A percentile compares a stretch with the other conserved stretches of the same genome.
Conservation (phyloP, 768 basidiomycete species). For the Boletus reticulatus region DNA sequence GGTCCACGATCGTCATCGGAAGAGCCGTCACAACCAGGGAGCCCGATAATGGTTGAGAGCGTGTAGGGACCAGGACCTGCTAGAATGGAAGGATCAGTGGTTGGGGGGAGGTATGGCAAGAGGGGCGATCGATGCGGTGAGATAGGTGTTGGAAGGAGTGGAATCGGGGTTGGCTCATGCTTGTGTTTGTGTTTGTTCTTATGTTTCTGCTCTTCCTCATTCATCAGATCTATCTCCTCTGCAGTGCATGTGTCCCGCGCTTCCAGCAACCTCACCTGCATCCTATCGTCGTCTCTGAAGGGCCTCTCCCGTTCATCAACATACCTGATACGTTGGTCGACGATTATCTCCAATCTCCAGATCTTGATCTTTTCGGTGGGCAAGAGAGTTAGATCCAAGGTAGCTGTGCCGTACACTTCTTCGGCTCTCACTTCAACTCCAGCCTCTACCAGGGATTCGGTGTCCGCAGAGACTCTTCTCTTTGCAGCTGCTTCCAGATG, state of each 20-base stretch:
- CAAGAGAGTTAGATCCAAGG: constrained; percentile 76
- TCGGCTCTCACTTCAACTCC: constrained; percentile 11
- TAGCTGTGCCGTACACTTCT: constrained; percentile 53
- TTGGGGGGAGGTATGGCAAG: constrained; percentile 9
- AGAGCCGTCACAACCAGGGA: constrained; percentile 15
- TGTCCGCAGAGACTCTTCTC: neutral
- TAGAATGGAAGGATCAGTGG: constrained; percentile 21
- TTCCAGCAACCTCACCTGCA: constrained; percentile 13
- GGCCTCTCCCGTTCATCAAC: neutral
- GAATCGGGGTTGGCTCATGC: constrained; percentile 4
- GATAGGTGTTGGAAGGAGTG: constrained; percentile 29
- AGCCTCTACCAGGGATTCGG: neutral
- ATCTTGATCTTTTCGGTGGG: constrained; percentile 87
- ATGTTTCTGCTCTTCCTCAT: constrained; percentile 1
- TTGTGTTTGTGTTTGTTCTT: constrained; percentile 17
- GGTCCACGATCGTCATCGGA: constrained; percentile 13
- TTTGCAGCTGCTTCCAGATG: neutral
- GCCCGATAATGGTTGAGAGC: constrained; percentile 12
- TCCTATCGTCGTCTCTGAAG: constrained; percentile 6
- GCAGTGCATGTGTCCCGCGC: constrained; percentile 16
- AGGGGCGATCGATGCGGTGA: constrained; percentile 31
- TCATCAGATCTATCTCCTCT: constrained; percentile 8
- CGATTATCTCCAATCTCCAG: constrained; percentile 62
- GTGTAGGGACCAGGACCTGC: constrained; percentile 28
- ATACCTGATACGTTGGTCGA: constrained; percentile 54